Evolutionary conservation across 2,329 filamentous ascomycete species (phyloP).

Genomic region (Sclerotinia spermophila): DNA sequence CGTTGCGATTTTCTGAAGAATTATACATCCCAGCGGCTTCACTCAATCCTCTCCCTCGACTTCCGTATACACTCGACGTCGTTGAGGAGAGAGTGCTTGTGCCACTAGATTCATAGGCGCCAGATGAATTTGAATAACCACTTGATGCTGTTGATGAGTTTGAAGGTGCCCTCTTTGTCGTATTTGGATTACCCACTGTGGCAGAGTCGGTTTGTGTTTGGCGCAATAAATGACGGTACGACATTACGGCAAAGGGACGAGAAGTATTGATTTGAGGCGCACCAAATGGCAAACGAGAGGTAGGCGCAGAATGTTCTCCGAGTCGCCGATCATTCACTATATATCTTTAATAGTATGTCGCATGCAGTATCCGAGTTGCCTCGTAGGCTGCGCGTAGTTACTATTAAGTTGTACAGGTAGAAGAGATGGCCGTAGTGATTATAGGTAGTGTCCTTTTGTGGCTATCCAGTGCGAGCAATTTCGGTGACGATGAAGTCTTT

Average conservation of each 20-base stretch:
- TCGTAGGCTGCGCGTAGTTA: neutral
- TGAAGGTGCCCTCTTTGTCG: conserved; percentile 58
- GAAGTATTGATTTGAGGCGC: conserved; percentile 2
- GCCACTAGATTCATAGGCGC: conserved; percentile 52
- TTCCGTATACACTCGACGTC: conserved; percentile 57
- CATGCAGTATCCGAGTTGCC: conserved; percentile 6
- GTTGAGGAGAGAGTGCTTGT: conserved; percentile 71
- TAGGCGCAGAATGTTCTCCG: neutral
- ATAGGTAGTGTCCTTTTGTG: neutral
- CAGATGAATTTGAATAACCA: conserved; percentile 54
- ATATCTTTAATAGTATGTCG: neutral
- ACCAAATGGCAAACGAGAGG: conserved; percentile 8
- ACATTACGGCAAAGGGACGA: conserved; percentile 43
- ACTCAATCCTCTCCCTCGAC: conserved; percentile 73
- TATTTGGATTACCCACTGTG: conserved; percentile 17
- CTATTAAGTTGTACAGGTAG: neutral
- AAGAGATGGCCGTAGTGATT: neutral
- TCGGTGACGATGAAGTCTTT: neutral
- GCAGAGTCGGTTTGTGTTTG: conserved; percentile 52
- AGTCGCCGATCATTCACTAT: neutral
- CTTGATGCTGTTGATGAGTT: conserved; percentile 70
- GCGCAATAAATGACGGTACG: conserved; percentile 56
- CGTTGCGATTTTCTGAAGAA: conserved; percentile 46
- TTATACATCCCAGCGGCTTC: conserved; percentile 59
- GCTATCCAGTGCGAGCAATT: neutral